Conservation (phyloP, 208 protist species). For the Leishmania amazonensis region DNA sequence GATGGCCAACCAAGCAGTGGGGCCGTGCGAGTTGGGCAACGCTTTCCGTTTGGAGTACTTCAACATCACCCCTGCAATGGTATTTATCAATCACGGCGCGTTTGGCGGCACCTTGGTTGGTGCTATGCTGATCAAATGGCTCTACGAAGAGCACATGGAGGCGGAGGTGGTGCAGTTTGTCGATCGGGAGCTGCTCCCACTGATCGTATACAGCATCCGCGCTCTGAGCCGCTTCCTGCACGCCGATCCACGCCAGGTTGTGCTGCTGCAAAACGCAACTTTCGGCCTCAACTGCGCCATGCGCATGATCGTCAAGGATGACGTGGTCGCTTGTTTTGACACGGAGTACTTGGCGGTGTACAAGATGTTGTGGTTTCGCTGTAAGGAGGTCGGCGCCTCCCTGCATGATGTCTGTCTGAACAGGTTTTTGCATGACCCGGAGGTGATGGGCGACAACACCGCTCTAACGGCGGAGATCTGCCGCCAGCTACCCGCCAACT, state of each 20-base stretch:
- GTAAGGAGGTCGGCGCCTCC: constrained; percentile 65
- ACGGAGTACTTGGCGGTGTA: constrained; percentile 89
- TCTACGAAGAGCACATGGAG: constrained; percentile 78
- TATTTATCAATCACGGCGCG: constrained; percentile 94
- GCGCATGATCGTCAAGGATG: constrained; percentile 58
- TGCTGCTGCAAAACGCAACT: constrained; percentile 91
- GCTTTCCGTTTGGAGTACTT: constrained; percentile 69
- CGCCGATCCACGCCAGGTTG: constrained; percentile 76
- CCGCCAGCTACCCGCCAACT: constrained; percentile 63
- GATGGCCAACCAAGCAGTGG: constrained; percentile 3
- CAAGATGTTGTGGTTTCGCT: constrained; percentile 90
- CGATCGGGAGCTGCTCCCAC: constrained; percentile 86
- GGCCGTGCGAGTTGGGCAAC: constrained; percentile 43
- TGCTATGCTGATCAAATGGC: constrained; percentile 74
- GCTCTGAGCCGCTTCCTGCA: constrained; percentile 70
- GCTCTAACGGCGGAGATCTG: constrained; percentile 63
- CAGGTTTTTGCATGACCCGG: constrained; percentile 60
- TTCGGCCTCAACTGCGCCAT: constrained; percentile 90
- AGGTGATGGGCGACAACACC: constrained; percentile 67
- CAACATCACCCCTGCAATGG: constrained; percentile 61
- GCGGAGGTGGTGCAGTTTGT: constrained; percentile 86
- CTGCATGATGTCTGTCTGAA: constrained; percentile 71
- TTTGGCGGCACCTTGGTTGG: constrained; percentile 83
- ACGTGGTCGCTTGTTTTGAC: constrained; percentile 84
- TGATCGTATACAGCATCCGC: constrained; percentile 83